Evolutionary conservation across 2,329 filamentous ascomycete genomes (phyloP), one percentile per base, ranked within the genome.

Genomic region (Ophidiomyces ophidiicola): DNA sequence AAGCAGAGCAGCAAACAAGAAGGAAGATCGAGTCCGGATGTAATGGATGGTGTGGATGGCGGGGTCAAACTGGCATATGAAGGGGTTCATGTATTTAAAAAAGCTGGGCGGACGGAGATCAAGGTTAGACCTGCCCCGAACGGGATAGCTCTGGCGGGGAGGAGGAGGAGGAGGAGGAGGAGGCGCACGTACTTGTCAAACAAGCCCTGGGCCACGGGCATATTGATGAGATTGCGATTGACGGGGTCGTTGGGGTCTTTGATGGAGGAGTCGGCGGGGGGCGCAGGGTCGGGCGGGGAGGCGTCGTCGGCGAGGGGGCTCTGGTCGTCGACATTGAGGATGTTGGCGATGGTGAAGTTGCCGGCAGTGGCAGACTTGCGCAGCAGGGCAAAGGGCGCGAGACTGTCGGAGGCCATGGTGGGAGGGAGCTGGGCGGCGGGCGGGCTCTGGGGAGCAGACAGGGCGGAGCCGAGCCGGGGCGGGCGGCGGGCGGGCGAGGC

Each of bases 11-110:
- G 54, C 56, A 5, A 64, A 50, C 7, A 64, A 50, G 35, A 64
- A 64, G 3, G 59, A 38, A 2, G 59, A 63, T 19, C 50, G 52
- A 29, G 51, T 48, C 6, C 56, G 50, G 4, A 63, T 53, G 28
- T 58, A 58, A n/a, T 50, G 37, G 18, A 64, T 56, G 1, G 58
- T 64, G 39, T 64, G 60, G 11, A 64, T 39, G 1, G 36, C 41
- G 2, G 57, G 59, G 34, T 64, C 62, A 7, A 65, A 49, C 36
- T 63, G 61, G 43, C 55, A 56, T 15, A 64, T 59, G n/a, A 60
- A 64, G 1, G 60, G 58, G 34, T 64, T 64, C 17, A 63, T 49
- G 34, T 54, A 56, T 18, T 48, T 46, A 41, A 64, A 58, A 41
- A 64, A 65, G 14, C 61, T 61, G 12, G 5, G 11, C 10, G 10